These are phyloP conservation scores for Coleophoma crateriformis DNA, from an alignment of 2,329 filamentous ascomycete genomes.

Conservation along the genomic window DNA sequence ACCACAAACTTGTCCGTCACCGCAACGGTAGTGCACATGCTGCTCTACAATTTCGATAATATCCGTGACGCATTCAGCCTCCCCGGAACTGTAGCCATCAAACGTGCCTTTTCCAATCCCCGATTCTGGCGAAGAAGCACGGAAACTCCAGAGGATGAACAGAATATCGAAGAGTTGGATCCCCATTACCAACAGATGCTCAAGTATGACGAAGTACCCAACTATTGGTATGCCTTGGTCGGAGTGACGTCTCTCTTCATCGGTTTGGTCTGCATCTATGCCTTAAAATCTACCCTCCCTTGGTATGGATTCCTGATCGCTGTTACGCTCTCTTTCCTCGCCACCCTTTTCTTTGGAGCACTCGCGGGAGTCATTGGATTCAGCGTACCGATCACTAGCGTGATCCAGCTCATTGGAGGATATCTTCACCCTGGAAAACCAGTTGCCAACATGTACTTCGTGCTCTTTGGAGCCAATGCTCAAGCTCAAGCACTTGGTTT, in stretches of 20 bases:
- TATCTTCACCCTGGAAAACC: conserved; percentile 36
- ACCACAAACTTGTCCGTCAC: conserved; percentile 40
- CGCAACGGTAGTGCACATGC: conserved; percentile 38
- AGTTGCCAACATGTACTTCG: conserved; percentile 36
- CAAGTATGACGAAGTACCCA: conserved; percentile 32
- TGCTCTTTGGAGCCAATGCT: conserved; percentile 24
- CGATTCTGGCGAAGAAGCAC: conserved; percentile 2
- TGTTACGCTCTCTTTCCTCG: conserved; percentile 26
- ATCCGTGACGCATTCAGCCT: conserved; percentile 28
- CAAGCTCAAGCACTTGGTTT: conserved; percentile 23
- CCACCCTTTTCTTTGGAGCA: conserved; percentile 35
- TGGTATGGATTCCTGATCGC: conserved; percentile 37
- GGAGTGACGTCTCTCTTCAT: conserved; percentile 14
- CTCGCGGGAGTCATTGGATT: conserved; percentile 33
- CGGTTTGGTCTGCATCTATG: conserved; percentile 31
- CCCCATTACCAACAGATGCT: conserved; percentile 36
- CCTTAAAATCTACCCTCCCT: conserved; percentile 27
- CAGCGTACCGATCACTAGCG: conserved; percentile 31
- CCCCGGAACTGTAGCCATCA: neutral
- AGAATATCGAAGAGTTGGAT: conserved; percentile 28
- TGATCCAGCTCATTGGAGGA: conserved; percentile 40
- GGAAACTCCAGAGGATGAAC: conserved; percentile 14
- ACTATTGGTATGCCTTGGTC: conserved; percentile 32
- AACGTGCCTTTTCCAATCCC: neutral
- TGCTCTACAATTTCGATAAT: conserved; percentile 32